Evolutionary conservation across 805 yeast species (phyloP).

Genomic region (Wickerhamomyces silvicola): DNA sequence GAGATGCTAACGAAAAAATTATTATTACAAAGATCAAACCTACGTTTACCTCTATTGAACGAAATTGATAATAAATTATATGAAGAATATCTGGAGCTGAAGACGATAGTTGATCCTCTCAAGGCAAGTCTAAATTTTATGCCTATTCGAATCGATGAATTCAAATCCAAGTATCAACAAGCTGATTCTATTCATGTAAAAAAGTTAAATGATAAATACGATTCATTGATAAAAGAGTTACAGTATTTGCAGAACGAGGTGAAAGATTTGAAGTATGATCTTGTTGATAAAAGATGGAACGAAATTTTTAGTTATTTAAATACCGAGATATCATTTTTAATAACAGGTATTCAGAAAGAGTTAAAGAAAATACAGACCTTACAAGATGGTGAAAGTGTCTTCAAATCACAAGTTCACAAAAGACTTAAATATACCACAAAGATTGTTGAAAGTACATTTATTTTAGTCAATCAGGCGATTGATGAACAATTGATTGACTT

Average conservation of each 20-base stretch:
- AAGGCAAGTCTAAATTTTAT: constrained; percentile 45
- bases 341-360: constrained; percentile 23
- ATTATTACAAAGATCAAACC: constrained; percentile 22
- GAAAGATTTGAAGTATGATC: constrained; percentile 34
- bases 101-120: constrained; percentile 41
- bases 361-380: constrained; percentile 18
- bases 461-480: constrained; percentile 30
- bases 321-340: constrained; percentile 29
- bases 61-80: constrained; percentile 34
- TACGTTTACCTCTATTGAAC: constrained; percentile 34
- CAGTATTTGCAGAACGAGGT: constrained; percentile 35
- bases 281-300: constrained; percentile 52
- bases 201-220: constrained; percentile 32
- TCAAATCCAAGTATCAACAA: constrained; percentile 25
- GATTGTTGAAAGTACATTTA: constrained; percentile 35
- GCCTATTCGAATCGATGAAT: constrained; percentile 40
- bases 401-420: constrained; percentile 22
- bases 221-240: constrained; percentile 33
- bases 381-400: constrained; percentile 12
- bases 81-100: constrained; percentile 35
- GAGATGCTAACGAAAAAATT: constrained; percentile 28
- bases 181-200: constrained; percentile 19
- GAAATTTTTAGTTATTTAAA: constrained; percentile 43
- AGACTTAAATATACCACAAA: constrained; percentile 30
- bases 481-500: constrained; percentile 36